phyloP scores from a whole-genome alignment of 1,139 yeast species.

The Pichia sp. region DNA sequence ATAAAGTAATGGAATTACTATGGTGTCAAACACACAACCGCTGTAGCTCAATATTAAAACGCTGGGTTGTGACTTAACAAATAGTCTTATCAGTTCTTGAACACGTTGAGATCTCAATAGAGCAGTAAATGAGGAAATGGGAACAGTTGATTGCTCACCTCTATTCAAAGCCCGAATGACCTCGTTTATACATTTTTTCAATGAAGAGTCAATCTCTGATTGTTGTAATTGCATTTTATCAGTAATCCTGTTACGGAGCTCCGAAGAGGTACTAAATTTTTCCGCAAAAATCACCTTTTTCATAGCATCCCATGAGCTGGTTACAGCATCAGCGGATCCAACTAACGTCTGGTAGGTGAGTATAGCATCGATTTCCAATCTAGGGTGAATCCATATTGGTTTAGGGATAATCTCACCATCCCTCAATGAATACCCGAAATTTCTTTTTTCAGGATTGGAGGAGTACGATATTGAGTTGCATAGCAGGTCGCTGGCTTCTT shows the following conservation, averaged over 20 bases:
- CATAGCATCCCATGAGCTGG: slow-evolving; percentile 21
- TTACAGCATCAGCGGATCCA: slow-evolving; percentile 23
- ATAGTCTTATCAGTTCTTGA: slow-evolving; percentile 24
- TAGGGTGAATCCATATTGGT: slow-evolving; percentile 32
- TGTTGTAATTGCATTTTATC: slow-evolving; percentile 21
- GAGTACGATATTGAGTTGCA: background rate
- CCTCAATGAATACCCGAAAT: no score
- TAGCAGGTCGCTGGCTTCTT: slow-evolving; percentile 5
- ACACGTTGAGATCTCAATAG: slow-evolving; percentile 18
- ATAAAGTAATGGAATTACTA: slow-evolving; percentile 27
- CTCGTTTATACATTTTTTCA: slow-evolving; percentile 14
- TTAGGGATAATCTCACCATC: slow-evolving; percentile 17
- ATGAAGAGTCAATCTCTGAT: slow-evolving; percentile 1
- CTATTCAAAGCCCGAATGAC: slow-evolving; percentile 19
- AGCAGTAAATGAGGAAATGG: slow-evolving; percentile 13
- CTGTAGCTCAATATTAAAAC: slow-evolving; percentile 24
- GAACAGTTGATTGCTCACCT: background rate
- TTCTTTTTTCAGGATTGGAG: background rate
- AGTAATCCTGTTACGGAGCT: slow-evolving; percentile 21
- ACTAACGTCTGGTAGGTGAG: slow-evolving; percentile 27
- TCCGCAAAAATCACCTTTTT: slow-evolving; percentile 29
- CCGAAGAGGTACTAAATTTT: slow-evolving; percentile 17
- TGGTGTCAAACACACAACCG: slow-evolving; percentile 27
- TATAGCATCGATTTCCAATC: slow-evolving; percentile 29
- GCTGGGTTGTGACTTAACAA: slow-evolving; percentile 22